phyloP scores from a whole-genome alignment of 2,329 filamentous ascomycete genomes.

The Alternaria longipes region DNA sequence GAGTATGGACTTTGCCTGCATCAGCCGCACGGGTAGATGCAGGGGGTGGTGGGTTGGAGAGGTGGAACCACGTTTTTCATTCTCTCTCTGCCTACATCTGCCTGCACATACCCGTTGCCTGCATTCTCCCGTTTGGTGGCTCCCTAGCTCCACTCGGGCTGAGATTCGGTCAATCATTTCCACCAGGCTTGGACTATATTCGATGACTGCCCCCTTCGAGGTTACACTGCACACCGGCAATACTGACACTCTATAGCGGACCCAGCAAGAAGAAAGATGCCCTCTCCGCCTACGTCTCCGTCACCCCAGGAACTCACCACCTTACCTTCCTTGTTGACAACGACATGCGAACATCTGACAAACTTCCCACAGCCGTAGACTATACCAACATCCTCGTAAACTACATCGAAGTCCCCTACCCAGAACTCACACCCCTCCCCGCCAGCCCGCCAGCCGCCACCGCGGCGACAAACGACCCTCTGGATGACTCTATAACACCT shows the following conservation, averaged over 20 bases:
- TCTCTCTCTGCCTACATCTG: too few species aligned
- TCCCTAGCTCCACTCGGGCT: not conserved
- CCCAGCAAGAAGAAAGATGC: conserved; percentile 61
- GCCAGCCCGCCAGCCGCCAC: conserved; percentile 18
- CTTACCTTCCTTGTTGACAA: conserved; percentile 95
- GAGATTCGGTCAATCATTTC: too few species aligned
- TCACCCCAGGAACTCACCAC: conserved; percentile 94
- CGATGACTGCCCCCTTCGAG: conserved; percentile 15
- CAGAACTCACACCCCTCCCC: conserved; percentile 64
- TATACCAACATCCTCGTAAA: conserved; percentile 98
- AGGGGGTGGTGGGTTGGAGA: not conserved
- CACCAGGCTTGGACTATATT: not conserved
- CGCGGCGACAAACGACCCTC: conserved; percentile 22
- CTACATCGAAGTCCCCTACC: conserved; percentile 91
- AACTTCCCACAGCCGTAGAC: conserved; percentile 92
- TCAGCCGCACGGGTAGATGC: not conserved
- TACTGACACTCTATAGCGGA: conserved; percentile 47
- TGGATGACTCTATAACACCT: conserved; percentile 30
- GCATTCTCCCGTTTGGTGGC: too few species aligned
- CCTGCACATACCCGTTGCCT: too few species aligned
- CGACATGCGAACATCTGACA: conserved; percentile 87
- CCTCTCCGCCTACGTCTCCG: conserved; percentile 79
- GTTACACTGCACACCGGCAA: conserved; percentile 44
- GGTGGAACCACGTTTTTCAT: too few species aligned
- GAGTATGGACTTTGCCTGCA: not conserved